Base-by-base conservation (phyloP, 2,329 filamentous ascomycete genomes). In the Fusarium sp. region DNA sequence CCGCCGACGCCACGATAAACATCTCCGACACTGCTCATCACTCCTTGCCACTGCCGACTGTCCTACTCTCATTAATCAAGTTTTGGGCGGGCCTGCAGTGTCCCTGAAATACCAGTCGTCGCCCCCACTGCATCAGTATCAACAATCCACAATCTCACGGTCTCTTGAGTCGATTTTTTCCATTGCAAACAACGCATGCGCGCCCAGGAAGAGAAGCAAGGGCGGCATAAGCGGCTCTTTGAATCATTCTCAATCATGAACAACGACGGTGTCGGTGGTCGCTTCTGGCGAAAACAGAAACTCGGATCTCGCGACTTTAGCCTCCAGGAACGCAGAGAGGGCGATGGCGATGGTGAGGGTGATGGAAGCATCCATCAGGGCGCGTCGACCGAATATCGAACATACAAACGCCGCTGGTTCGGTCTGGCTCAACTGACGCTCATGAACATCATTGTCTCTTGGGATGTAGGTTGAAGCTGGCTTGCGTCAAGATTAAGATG, bases 361-460 rank as follows among this genome's bases (percentile, higher is more conserved):
- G 73, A 73, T 12, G 71, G 61, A 56, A 79, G 76, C 64, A 72
- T 80, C 17, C 67, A 78, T n/a, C 74, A 79, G 64, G 80, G 76
- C 31, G 64, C 71, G 11, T 73, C 79, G 22, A 77, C 70, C n/a
- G 78, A 80, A 68, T 86, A 85, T 64, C 81, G 81, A 62, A 85
- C 84, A 12, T 98, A 98, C 81, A 96, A 93, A 83, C 89, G 94
- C 79, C 89, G 96, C 51, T 99, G 94, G 91, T 93, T 98, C 81
- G 96, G 96, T 1, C 85, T 99, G 60, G 84, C 89, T 24, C 94
- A 98, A 82, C 84, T 98, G 79, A 92, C 95, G 8, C 83, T 98
- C 78, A 86, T 98, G 83, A 99, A 98, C 81, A 92, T 98, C 64
- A 90, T 98, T 69, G 92, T 98, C 46, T 97, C 94, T 79, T 98